Evolutionary conservation across 805 yeast genomes (phyloP).

Genomic region (Saccharomycopsis capsularis): DNA sequence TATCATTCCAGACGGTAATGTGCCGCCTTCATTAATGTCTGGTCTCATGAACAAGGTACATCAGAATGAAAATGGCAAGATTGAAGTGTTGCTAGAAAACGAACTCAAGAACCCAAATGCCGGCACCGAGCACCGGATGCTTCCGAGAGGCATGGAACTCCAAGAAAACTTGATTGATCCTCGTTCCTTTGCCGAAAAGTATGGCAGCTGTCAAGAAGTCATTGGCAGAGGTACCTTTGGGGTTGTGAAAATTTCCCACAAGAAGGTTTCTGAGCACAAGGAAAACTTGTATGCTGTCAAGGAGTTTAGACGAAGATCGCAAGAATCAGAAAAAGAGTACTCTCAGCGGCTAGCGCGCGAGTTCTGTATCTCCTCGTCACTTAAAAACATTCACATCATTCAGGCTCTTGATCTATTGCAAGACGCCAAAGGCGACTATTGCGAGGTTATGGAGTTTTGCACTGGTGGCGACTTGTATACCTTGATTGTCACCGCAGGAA

Average conservation of each 20-base stretch:
- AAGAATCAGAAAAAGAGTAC: slow-evolving; percentile 59
- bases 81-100: slow-evolving; percentile 28
- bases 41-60: slow-evolving; percentile 55
- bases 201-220: slow-evolving; percentile 92
- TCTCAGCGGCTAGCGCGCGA: slow-evolving; percentile 72
- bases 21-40: slow-evolving; percentile 67
- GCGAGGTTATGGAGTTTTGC: slow-evolving; percentile 82
- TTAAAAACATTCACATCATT: slow-evolving; percentile 73
- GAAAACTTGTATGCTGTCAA: slow-evolving; percentile 75
- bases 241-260: slow-evolving; percentile 82
- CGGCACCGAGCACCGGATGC: neutral
- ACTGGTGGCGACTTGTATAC: slow-evolving; percentile 78
- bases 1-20: slow-evolving; percentile 23
- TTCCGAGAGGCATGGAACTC: slow-evolving; percentile 15
- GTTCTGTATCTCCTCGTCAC: slow-evolving; percentile 72
- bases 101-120: neutral
- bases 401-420: slow-evolving; percentile 68
- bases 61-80: slow-evolving; percentile 32
- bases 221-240: slow-evolving; percentile 95
- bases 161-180: slow-evolving; percentile 29
- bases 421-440: slow-evolving; percentile 76
- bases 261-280: slow-evolving; percentile 37
- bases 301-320: slow-evolving; percentile 61
- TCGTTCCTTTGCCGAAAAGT: slow-evolving; percentile 72
- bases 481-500: slow-evolving; percentile 67